These are phyloP conservation scores for Polytolypa hystricis DNA, from an alignment of 2,329 filamentous ascomycete species.

Conservation along the genomic window DNA sequence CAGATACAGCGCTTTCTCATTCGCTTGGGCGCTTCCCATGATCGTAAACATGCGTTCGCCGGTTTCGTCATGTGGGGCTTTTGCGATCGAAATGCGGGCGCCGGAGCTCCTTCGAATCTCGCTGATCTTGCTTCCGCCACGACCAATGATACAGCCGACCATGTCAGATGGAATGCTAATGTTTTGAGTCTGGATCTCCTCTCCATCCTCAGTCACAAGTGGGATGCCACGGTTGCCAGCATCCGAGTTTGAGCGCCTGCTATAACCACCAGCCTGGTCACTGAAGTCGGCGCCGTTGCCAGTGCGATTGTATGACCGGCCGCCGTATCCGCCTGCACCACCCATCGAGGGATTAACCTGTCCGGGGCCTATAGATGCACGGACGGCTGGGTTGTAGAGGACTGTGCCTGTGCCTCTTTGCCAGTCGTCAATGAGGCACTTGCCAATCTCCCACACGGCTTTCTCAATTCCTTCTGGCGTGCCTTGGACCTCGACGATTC, in stretches of 20 bases:
- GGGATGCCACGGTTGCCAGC: constrained; percentile 69
- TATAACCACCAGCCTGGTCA: constrained; percentile 61
- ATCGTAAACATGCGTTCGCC: constrained; percentile 99
- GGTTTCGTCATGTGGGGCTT: constrained; percentile 91
- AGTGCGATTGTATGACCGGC: constrained; percentile 75
- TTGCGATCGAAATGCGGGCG: constrained; percentile 94
- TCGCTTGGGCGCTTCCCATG: constrained; percentile 85
- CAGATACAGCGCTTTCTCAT: constrained; percentile 90
- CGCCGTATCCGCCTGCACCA: constrained; percentile 42
- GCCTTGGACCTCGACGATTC: constrained; percentile 93
- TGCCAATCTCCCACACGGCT: constrained; percentile 96
- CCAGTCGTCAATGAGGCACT: constrained; percentile 96
- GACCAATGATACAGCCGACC: constrained; percentile 98
- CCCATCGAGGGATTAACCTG: constrained; percentile 39
- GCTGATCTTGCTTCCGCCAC: constrained; percentile 91
- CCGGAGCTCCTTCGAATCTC: constrained; percentile 96
- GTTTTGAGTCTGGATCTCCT: constrained; percentile 97
- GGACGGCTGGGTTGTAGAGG: constrained; percentile 90
- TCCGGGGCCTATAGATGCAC: constrained; percentile 59
- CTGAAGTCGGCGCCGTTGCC: constrained; percentile 97
- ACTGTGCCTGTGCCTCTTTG: constrained; percentile 94
- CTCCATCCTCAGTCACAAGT: constrained; percentile 87
- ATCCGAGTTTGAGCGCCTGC: constrained; percentile 74
- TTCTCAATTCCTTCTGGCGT: constrained; percentile 91
- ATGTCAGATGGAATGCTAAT: constrained; percentile 99